These are phyloP conservation scores for Dryadomyces quercivorus DNA, from an alignment of 2,329 filamentous ascomycete genomes.

Conservation along the genomic window DNA sequence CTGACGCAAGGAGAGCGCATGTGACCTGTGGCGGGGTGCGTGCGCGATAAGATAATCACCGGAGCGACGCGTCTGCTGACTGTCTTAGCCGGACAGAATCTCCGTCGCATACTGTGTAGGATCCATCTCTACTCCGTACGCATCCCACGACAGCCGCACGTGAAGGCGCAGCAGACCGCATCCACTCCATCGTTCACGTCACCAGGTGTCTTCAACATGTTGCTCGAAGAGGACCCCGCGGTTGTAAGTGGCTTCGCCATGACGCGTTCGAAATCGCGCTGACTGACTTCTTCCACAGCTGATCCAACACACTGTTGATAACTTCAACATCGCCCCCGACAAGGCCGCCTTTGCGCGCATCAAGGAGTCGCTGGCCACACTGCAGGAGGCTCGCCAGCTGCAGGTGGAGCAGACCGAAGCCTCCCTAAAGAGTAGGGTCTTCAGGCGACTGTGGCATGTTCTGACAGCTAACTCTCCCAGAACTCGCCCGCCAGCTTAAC, in stretches of 20 bases:
- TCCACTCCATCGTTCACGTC: too few relatives aligned
- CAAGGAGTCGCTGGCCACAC: conserved; percentile 66
- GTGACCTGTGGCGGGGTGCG: background rate
- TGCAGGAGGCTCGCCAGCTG: conserved; percentile 73
- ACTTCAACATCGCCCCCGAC: conserved; percentile 92
- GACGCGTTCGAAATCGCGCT: background rate
- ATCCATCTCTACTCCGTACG: background rate
- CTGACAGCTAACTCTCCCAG: conserved; percentile 17
- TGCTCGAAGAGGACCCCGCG: conserved; percentile 88
- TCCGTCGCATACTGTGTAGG: background rate
- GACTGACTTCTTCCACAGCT: conserved; percentile 39
- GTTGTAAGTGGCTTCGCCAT: conserved; percentile 41
- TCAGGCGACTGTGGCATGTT: too few relatives aligned
- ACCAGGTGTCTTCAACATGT: too few relatives aligned
- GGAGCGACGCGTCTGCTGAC: conserved; percentile 4
- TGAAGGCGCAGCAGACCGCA: background rate
- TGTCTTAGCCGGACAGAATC: background rate
- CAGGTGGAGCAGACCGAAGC: conserved; percentile 60
- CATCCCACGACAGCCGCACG: background rate
- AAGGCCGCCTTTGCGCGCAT: conserved; percentile 74
- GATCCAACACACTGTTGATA: conserved; percentile 80
- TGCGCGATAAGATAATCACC: conserved; percentile 14
- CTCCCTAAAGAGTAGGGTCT: conserved; percentile 49
- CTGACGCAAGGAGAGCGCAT: background rate
- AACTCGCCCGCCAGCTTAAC: conserved; percentile 63